A percentile compares a stretch with the other conserved stretches of the same genome.
phyloP scores from a whole-genome alignment of 441 rosid genomes.

The Populus hybrid region DNA sequence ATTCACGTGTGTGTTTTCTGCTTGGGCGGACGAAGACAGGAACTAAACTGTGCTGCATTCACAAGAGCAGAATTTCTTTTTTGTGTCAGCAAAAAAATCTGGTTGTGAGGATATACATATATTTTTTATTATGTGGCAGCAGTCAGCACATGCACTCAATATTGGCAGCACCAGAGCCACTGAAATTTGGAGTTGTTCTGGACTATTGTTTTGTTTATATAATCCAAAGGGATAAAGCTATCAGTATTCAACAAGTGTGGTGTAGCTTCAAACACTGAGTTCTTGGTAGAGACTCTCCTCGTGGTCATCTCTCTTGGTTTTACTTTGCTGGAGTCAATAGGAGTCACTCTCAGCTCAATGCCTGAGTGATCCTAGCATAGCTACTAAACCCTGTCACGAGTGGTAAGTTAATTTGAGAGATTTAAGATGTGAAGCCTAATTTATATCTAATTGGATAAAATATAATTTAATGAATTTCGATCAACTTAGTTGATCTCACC shows the following conservation, averaged over 20 bases:
- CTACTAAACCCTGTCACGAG: too few species aligned
- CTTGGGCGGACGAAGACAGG: too few species aligned
- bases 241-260: conserved; percentile 37
- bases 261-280: conserved; percentile 35
- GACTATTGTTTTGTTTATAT: background rate
- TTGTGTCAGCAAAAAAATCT: background rate
- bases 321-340: too few species aligned
- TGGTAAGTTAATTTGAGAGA: too few species aligned
- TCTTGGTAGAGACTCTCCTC: conserved; percentile 22
- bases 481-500: too few species aligned
- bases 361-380: too few species aligned
- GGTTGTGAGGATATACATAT: background rate
- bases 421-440: too few species aligned
- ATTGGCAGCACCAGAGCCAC: conserved; percentile 42
- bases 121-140: background rate
- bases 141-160: background rate
- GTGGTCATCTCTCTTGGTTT: background rate
- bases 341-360: too few species aligned
- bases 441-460: too few species aligned
- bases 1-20: too few species aligned
- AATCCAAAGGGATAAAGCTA: conserved; percentile 34
- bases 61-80: background rate
- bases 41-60: too few species aligned
- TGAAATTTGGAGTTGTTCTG: conserved; percentile 15
- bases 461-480: too few species aligned